Percentiles rank a stretch among this genome's conserved stretches.
These are phyloP conservation scores for Teratosphaeria viscida DNA, from an alignment of 2,329 filamentous ascomycete genomes.

Conservation along the genomic window DNA sequence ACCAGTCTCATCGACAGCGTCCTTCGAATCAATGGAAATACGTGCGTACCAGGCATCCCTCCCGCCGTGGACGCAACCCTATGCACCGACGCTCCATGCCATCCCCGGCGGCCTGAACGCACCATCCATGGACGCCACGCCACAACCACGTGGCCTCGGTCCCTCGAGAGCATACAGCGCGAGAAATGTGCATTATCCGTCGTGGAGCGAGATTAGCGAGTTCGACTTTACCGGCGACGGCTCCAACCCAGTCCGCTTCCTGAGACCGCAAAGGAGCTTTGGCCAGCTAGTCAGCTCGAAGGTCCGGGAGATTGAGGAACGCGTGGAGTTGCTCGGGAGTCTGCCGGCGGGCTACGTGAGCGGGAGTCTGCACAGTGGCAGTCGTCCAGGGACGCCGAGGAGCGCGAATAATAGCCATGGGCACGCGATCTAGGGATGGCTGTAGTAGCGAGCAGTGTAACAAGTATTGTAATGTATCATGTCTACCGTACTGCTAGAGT, in stretches of 20 bases:
- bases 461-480: background rate
- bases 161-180: background rate
- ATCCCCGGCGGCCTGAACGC: background rate
- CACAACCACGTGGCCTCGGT: background rate
- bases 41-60: background rate
- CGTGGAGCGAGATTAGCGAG: slow-evolving; percentile 6
- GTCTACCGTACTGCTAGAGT: background rate
- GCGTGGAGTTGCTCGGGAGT: background rate
- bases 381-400: background rate
- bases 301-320: background rate
- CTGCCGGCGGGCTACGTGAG: background rate
- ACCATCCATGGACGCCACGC: background rate
- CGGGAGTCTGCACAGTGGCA: background rate
- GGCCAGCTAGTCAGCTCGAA: background rate
- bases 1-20: background rate
- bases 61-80: background rate
- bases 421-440: background rate
- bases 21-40: background rate
- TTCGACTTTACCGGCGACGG: slow-evolving; percentile 7
- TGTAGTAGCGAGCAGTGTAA: background rate
- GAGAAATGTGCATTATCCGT: slow-evolving; percentile 6
- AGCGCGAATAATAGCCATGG: background rate
- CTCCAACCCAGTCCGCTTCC: background rate
- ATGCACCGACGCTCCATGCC: background rate
- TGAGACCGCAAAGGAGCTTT: background rate